phyloP scores from a whole-genome alignment of 202 grass and related monocot genomes.

The Tripidium arundinaceum region DNA sequence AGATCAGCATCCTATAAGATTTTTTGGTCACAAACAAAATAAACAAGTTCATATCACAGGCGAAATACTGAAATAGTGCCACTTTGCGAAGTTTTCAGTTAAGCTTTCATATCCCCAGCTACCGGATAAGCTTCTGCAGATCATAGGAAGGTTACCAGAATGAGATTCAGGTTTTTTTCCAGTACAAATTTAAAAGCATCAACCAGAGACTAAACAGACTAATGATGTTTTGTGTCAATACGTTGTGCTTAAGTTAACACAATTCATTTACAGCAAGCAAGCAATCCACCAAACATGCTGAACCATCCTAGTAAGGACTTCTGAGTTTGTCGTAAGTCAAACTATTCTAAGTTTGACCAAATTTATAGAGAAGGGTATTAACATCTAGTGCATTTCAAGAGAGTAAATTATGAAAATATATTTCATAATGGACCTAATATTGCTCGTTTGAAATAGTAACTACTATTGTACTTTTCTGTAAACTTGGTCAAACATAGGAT shows the following conservation, averaged over 20 bases:
- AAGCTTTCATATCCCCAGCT: neutral
- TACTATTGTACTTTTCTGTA: neutral
- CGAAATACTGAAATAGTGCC: neutral
- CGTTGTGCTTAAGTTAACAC: neutral
- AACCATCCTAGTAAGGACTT: neutral
- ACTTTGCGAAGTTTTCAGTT: neutral
- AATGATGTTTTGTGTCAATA: neutral
- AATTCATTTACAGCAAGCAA: slow-evolving; percentile 19
- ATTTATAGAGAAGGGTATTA: no score
- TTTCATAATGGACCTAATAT: neutral
- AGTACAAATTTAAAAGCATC: slow-evolving; percentile 6
- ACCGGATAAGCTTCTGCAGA: neutral
- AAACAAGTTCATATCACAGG: neutral
- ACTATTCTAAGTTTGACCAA: neutral
- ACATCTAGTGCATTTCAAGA: no score
- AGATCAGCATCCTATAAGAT: neutral
- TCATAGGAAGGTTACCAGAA: neutral
- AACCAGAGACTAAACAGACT: neutral
- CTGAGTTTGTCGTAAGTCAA: neutral
- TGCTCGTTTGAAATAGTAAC: neutral
- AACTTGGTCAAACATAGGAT: neutral
- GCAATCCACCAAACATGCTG: neutral
- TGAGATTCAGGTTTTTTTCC: neutral
- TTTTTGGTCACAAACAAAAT: neutral
- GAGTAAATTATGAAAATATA: no score